Percentiles rank a stretch among this genome's conserved stretches.
These are phyloP conservation scores for Penicillium sp. DNA, from an alignment of 2,329 filamentous ascomycete species.

Conservation along the genomic window DNA sequence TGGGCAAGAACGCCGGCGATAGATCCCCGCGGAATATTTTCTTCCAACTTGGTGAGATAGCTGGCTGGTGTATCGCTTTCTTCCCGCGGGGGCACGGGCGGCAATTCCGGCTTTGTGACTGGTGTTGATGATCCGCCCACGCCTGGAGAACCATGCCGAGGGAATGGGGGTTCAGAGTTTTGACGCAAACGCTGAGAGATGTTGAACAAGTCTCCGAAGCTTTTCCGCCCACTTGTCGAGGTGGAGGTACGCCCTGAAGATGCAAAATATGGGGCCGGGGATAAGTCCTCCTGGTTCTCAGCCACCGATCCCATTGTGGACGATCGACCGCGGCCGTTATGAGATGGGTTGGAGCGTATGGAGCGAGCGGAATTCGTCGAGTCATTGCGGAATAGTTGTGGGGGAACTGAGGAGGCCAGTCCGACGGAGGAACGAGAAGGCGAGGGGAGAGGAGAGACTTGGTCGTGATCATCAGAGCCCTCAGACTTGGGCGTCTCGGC, in stretches of 20 bases:
- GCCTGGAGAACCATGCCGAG: conserved; percentile 66
- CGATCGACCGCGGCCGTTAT: conserved; percentile 70
- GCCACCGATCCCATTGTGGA: conserved; percentile 87
- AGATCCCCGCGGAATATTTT: conserved; percentile 75
- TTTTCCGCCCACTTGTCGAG: conserved; percentile 84
- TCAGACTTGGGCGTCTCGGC: conserved; percentile 29
- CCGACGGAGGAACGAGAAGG: conserved; percentile 59
- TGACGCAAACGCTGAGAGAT: conserved; percentile 76
- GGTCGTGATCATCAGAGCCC: conserved; percentile 34
- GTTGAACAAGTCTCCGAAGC: conserved; percentile 86
- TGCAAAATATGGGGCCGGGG: conserved; percentile 65
- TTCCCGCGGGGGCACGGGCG: conserved; percentile 74
- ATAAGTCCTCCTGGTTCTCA: conserved; percentile 72
- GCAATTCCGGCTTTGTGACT: conserved; percentile 68
- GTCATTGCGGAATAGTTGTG: conserved; percentile 60
- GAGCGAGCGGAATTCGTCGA: conserved; percentile 72
- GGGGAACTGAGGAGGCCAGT: conserved; percentile 49
- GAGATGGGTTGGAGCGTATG: conserved; percentile 57
- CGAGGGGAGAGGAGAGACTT: conserved; percentile 50
- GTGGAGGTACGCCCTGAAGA: conserved; percentile 71
- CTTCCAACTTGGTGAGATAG: conserved; percentile 83
- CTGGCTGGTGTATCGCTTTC: conserved; percentile 89
- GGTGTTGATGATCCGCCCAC: conserved; percentile 69
- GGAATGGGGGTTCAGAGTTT: conserved; percentile 72
- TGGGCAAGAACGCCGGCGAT: conserved; percentile 88